Conservation (phyloP, 441 rosid genomes). For the Brassica balearica region DNA sequence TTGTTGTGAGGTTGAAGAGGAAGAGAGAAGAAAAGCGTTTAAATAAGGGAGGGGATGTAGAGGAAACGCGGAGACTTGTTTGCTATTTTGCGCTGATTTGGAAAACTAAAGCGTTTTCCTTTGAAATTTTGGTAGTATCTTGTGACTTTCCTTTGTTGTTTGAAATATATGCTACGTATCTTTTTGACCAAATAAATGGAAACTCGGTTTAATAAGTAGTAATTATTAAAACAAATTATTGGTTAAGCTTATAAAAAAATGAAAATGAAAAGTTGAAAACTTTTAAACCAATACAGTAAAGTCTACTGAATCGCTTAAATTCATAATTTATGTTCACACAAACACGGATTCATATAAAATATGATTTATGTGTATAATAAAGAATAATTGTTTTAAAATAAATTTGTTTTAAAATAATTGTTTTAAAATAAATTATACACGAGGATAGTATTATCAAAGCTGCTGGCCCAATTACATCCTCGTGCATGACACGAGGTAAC, state of each 20-base stretch:
- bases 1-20: conserved; percentile 35
- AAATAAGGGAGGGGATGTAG: conserved; percentile 23
- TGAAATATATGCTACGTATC: neutral
- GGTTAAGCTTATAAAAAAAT: neutral
- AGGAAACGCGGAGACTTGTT: conserved; percentile 41
- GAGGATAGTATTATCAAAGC: neutral
- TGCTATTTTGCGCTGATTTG: conserved; percentile 35
- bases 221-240: neutral
- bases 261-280: neutral
- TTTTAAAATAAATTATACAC: neutral
- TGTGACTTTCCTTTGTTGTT: neutral
- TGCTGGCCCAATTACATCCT: neutral
- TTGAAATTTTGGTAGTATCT: neutral
- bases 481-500: neutral
- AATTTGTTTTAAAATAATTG: neutral
- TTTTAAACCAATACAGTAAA: neutral
- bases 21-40: conserved; percentile 19
- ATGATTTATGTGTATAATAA: neutral
- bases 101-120: neutral
- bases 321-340: neutral
- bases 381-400: neutral
- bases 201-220: neutral
- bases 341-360: neutral
- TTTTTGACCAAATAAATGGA: conserved; percentile 12
- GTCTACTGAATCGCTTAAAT: neutral